Evolutionary conservation across 768 basidiomycete genomes (phyloP).

Genomic region (Leccinellum rugosiceps): DNA sequence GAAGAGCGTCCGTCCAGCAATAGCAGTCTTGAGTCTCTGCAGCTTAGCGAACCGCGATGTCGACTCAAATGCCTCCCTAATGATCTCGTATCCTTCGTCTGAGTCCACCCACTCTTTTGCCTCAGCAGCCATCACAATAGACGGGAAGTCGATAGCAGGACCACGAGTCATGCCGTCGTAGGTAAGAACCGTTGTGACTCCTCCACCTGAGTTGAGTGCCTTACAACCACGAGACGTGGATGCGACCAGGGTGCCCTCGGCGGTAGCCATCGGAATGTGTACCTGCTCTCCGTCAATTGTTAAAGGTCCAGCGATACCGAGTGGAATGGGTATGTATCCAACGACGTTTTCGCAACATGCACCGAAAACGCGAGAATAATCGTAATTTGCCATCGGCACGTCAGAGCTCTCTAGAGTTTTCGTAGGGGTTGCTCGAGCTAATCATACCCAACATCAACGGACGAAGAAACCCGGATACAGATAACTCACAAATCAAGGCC

Average conservation of each 20-base stretch:
- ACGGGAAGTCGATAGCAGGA: constrained; percentile 96
- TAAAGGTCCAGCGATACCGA: constrained; percentile 95
- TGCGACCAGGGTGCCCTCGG: constrained; percentile 98
- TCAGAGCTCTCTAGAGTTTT: constrained; percentile 81
- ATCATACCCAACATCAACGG: not conserved
- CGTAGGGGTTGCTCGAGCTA: constrained; percentile 82
- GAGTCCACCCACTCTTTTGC: constrained; percentile 88
- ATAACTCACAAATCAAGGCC: constrained; percentile 78
- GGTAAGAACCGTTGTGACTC: constrained; percentile 89
- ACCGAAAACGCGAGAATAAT: constrained; percentile 90
- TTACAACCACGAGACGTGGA: constrained; percentile 98
- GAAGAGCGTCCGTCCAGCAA: constrained; percentile 92
- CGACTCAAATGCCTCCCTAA: constrained; percentile 88
- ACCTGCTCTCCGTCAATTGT: constrained; percentile 80
- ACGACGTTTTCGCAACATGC: constrained; percentile 99
- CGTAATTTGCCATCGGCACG: constrained; percentile 81
- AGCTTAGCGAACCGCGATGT: constrained; percentile 92
- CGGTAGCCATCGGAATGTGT: constrained; percentile 98
- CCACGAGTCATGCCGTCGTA: constrained; percentile 98
- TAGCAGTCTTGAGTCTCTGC: constrained; percentile 78
- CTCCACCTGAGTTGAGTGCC: constrained; percentile 93
- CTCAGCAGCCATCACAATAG: constrained; percentile 70
- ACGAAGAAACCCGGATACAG: constrained; percentile 1
- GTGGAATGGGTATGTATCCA: constrained; percentile 93
- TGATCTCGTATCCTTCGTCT: constrained; percentile 67